These are phyloP conservation scores for Helenozyma rhizophorensis DNA, from an alignment of 805 yeast species.

Conservation along the genomic window DNA sequence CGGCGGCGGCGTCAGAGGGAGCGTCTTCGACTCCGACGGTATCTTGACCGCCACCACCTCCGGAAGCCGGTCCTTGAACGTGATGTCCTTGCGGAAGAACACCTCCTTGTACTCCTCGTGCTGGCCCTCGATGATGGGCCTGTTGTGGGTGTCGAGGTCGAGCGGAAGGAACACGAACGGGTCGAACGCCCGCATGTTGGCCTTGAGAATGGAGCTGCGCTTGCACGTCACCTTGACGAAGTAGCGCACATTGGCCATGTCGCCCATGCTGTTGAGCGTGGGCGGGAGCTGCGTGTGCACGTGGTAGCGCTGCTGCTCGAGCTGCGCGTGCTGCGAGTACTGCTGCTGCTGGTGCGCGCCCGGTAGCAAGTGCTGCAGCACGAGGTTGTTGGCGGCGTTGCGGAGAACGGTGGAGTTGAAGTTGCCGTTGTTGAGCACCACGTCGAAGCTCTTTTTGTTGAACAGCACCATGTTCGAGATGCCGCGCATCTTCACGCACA, in stretches of 20 bases:
- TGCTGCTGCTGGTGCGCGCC: not conserved
- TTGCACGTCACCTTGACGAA: constrained; percentile 60
- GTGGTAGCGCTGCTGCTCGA: constrained; percentile 5
- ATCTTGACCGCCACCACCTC: constrained; percentile 38
- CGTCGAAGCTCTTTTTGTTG: constrained; percentile 24
- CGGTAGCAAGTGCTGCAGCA: constrained; percentile 3
- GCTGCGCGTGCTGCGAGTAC: not conserved
- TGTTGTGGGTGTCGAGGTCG: constrained; percentile 27
- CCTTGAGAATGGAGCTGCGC: constrained; percentile 43
- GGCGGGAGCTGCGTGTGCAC: constrained; percentile 13
- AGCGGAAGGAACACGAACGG: constrained; percentile 55
- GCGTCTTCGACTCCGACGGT: constrained; percentile 10
- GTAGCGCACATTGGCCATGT: constrained; percentile 42
- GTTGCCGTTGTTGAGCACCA: constrained; percentile 32
- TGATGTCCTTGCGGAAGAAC: constrained; percentile 42
- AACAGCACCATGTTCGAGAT: constrained; percentile 30
- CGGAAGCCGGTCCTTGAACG: constrained; percentile 37
- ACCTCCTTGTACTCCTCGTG: constrained; percentile 34
- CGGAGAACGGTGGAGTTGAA: constrained; percentile 15
- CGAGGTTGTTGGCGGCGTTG: constrained; percentile 14
- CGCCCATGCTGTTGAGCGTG: constrained; percentile 12
- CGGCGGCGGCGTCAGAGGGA: constrained; percentile 10
- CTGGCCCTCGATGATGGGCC: constrained; percentile 12
- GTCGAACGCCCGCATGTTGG: constrained; percentile 42
- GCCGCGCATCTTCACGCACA: constrained; percentile 28